phyloP scores from a whole-genome alignment of 306 rosid genomes.

The Fagus sylvatica region DNA sequence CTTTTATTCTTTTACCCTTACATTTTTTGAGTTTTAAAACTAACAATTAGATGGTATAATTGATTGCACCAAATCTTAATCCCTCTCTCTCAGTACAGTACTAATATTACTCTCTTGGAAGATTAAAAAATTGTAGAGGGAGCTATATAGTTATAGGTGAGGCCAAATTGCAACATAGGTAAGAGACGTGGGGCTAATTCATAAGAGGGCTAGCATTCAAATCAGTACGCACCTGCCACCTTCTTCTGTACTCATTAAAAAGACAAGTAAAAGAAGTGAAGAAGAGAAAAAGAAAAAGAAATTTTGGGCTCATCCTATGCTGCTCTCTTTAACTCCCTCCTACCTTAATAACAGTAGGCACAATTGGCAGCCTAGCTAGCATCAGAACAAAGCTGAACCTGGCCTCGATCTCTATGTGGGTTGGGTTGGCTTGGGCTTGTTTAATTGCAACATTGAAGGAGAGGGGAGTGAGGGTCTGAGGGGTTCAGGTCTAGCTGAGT shows the following conservation, averaged over 20 bases:
- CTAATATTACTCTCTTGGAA: too few species aligned
- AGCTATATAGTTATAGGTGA: neutral
- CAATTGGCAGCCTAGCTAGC: conserved; percentile 38
- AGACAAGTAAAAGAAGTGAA: conserved; percentile 37
- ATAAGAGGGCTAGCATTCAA: conserved; percentile 39
- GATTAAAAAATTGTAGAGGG: neutral
- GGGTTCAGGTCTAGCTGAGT: neutral
- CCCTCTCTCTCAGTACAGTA: too few species aligned
- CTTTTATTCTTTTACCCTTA: too few species aligned
- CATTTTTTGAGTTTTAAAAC: too few species aligned
- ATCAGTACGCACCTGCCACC: conserved; percentile 41
- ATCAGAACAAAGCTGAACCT: conserved; percentile 43
- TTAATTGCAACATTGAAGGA: conserved; percentile 18
- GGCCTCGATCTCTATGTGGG: conserved; percentile 39
- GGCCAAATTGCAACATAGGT: conserved; percentile 34
- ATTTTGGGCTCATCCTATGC: conserved; percentile 31
- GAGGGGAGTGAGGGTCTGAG: neutral
- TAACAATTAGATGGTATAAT: too few species aligned
- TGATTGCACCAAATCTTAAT: too few species aligned
- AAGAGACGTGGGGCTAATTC: conserved; percentile 27
- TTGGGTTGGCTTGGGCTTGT: conserved; percentile 26
- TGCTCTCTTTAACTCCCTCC: conserved; percentile 29
- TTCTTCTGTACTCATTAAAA: conserved; percentile 28
- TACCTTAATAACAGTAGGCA: conserved; percentile 45
- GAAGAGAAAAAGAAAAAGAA: conserved; percentile 17